Evolutionary conservation across 2,329 filamentous ascomycete species (phyloP), one percentile per base, ranked within the genome.

Genomic region (Remersonia thermophila): DNA sequence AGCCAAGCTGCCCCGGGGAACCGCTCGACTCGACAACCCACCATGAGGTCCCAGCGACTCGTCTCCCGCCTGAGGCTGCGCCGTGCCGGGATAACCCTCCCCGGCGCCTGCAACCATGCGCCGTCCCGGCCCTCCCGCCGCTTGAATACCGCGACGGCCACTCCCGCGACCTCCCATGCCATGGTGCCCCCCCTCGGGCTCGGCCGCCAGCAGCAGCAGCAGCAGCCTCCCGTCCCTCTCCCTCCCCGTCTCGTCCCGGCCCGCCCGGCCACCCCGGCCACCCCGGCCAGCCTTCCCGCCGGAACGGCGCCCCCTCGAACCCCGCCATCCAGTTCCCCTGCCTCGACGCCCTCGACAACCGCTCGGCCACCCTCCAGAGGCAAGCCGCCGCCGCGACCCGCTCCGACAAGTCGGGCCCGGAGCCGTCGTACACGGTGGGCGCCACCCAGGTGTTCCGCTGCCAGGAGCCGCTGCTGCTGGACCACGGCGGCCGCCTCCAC

Each of bases 401-500:
- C 15, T 83, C 80, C 27, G 66, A 80, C 32, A 72, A 75, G 12
- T 78, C 77, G 32, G 89, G 89, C 0, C 89, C 89, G 1, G 91
- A 98, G 54, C 91, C 91, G 0, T 85, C 85, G 1, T 98, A 98
- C 59, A 95, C 89, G 0, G 80, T 82, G 31, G 91, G 91, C 39
- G 77, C 75, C n/a, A 87, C 91, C 35, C 71, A 83, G 46, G 71
- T 65, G 20, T 95, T 83, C 59, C 78, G 77, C 54, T 91, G 80
- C 49, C 51, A 69, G 7, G 68, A 84, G 15, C 78, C 86, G 0
- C 63, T 96, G 12, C 65, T 87, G 3, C 75, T 96, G 17, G 91
- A 98, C 61, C 96, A 93, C 84, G 91, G 91, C 42, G 91, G 91
- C 36, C 73, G 87, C n/a, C 62, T 98, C 26, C 83, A 80, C 12